Evolutionary conservation across 176 grass and related monocot species (phyloP).

Genomic region (Alloteropsis semialata): DNA sequence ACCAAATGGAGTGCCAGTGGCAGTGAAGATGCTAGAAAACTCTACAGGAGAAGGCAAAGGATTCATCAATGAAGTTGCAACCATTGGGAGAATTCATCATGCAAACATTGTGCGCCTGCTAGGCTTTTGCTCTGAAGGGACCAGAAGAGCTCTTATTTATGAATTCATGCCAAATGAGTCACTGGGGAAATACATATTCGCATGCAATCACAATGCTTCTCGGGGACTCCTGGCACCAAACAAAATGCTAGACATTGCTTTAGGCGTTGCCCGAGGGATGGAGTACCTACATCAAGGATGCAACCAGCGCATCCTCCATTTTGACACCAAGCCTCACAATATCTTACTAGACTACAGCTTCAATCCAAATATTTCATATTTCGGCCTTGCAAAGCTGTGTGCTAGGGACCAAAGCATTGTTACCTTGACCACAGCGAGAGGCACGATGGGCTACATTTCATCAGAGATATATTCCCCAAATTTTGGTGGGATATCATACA

Average conservation of each 20-base stretch:
- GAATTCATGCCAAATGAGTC: constrained; percentile 62
- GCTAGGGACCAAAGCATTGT: constrained; percentile 57
- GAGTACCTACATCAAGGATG: constrained; percentile 62
- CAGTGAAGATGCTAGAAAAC: constrained; percentile 65
- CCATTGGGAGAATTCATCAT: constrained; percentile 61
- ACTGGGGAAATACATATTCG: constrained; percentile 40
- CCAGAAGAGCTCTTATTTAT: constrained; percentile 36
- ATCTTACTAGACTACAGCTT: constrained; percentile 48
- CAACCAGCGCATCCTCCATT: constrained; percentile 61
- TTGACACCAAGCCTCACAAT: constrained; percentile 69
- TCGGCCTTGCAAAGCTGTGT: constrained; percentile 66
- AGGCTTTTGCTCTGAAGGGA: constrained; percentile 47
- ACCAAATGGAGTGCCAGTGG: constrained; percentile 51
- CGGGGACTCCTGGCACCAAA: background rate
- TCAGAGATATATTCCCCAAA: constrained; percentile 42
- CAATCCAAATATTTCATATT: constrained; percentile 59
- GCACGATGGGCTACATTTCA: constrained; percentile 48
- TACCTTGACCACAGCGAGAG: constrained; percentile 38
- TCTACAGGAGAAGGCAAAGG: constrained; percentile 46
- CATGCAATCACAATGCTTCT: background rate
- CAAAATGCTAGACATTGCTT: constrained; percentile 32
- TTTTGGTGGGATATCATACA: constrained; percentile 35
- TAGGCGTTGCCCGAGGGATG: constrained; percentile 49
- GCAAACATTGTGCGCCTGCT: constrained; percentile 52
- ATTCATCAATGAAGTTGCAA: constrained; percentile 74